A percentile compares a stretch with the other conserved stretches of the same genome.
These are phyloP conservation scores for Clitopilus hobsonii DNA, from an alignment of 768 basidiomycete genomes.

Conservation along the genomic window DNA sequence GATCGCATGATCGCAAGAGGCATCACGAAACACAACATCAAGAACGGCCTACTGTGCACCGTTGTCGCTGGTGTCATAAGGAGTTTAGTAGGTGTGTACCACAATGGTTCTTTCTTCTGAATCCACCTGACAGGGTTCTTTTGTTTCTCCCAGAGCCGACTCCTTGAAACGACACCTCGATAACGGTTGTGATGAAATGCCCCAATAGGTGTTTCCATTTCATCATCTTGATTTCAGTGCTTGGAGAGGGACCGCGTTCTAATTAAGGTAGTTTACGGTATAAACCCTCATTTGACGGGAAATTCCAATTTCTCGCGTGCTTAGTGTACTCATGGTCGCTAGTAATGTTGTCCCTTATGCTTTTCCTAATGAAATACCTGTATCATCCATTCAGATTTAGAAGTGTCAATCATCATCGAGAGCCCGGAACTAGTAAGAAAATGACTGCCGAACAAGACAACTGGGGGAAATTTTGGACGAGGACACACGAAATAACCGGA, in stretches of 20 bases:
- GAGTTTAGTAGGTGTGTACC: slow-evolving; percentile 62
- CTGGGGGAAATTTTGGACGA: not conserved
- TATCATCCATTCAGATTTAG: not conserved
- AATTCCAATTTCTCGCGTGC: not conserved
- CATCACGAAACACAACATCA: slow-evolving; percentile 78
- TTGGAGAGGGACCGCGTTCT: not conserved
- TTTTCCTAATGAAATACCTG: not conserved
- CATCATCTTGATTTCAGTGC: not conserved
- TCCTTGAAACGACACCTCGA: slow-evolving; percentile 81
- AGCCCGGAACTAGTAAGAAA: not conserved
- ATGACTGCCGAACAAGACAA: not conserved
- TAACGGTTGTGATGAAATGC: slow-evolving; percentile 47
- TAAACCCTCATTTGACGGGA: not conserved
- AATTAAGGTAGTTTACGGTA: not conserved
- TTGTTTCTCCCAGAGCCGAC: slow-evolving; percentile 16
- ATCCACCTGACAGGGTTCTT: slow-evolving; percentile 7
- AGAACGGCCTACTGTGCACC: slow-evolving; percentile 57
- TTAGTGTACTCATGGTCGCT: not conserved
- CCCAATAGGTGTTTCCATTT: slow-evolving; percentile 8
- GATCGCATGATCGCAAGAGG: slow-evolving; percentile 77
- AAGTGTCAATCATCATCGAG: not conserved
- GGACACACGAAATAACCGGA: not conserved
- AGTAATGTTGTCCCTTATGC: slow-evolving; percentile 1
- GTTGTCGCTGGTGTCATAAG: slow-evolving; percentile 70
- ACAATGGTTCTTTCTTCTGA: not conserved